These are phyloP conservation scores for Trichosporon sp. DNA, from an alignment of 1,284 basidiomycete species.

Conservation along the genomic window DNA sequence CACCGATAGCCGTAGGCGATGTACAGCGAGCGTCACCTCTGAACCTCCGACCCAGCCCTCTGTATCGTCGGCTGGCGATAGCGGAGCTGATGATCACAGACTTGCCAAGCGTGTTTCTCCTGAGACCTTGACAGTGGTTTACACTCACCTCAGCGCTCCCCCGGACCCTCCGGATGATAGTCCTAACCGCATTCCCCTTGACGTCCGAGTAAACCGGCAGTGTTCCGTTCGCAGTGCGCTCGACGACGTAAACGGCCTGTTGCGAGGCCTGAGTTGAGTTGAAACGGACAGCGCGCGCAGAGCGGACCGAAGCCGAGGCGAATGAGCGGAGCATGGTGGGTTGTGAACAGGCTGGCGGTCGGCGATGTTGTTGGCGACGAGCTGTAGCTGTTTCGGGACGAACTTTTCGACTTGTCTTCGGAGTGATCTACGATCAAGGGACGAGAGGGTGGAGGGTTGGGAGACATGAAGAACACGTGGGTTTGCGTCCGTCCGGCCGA, in stretches of 20 bases:
- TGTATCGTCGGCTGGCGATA: no score
- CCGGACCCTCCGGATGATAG: slow-evolving; percentile 32
- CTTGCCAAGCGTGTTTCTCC: no score
- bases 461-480: background rate
- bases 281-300: background rate
- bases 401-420: background rate
- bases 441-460: background rate
- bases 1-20: no score
- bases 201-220: slow-evolving; percentile 39
- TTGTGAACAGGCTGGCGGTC: background rate
- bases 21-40: no score
- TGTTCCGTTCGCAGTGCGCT: slow-evolving; percentile 19
- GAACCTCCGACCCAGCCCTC: no score
- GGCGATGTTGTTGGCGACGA: background rate
- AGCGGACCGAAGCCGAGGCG: background rate
- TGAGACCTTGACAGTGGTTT: no score
- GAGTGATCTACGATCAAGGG: background rate
- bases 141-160: slow-evolving; percentile 23
- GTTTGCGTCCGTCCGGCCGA: background rate
- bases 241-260: slow-evolving; percentile 15
- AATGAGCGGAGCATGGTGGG: background rate
- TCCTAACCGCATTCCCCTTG: slow-evolving; percentile 22
- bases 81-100: no score
- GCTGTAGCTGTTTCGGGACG: background rate
- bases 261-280: background rate